Base-by-base conservation (phyloP, 345 rosid species). In the Cardiospermum halicacabum region DNA sequence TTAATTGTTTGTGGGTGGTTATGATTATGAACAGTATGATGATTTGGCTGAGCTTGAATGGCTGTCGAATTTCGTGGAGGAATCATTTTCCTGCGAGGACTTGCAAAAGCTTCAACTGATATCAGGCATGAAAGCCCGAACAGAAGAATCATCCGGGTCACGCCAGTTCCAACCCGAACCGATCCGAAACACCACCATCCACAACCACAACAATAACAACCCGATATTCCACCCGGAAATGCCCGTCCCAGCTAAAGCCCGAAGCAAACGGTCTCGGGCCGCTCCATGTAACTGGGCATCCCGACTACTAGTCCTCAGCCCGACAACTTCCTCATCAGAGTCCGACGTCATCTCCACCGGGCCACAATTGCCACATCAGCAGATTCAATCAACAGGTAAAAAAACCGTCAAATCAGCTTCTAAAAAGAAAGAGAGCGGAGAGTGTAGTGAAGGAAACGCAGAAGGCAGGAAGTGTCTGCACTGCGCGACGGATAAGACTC, bases 41-140 rank as follows among this genome's bases (percentile, higher is more conserved):
- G 99, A 95, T 60, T 74, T 89, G 71, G 99, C 96, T 55, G 96
- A 95, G 86, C 82, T 95, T 11, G 99, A 91, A 78, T 95, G 99
- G 99, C 72, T 95, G 19, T 95, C 99, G 3, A 89, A 87, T 73
- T 77, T 95, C 72, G 96, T 82, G 63, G 99, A 95, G 68, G 97
- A 95, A 72, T 91, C 99, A 12, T 91, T 91, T 74, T 89, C 99
- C 34, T 81, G 90, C 70, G 96, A 95, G 56, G 99, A 91, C 72
- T 57, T 84, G 73, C 86, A 87, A 51, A 85, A 86, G 85, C 85
- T 84, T 7, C 89, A 95, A 64, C 81, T 91, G 22, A 87, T 89
- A 47, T 84, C 96, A 28, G 99, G 99, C 11, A 58, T 74, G 58
- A 81, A 85, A 58, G 75, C 83, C 70, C 82, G 84, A 58, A 70